Percentiles rank a stretch among this genome's conserved stretches.
Conservation (phyloP, 495 filamentous ascomycete species). For the Bacidia gigantensis region DNA sequence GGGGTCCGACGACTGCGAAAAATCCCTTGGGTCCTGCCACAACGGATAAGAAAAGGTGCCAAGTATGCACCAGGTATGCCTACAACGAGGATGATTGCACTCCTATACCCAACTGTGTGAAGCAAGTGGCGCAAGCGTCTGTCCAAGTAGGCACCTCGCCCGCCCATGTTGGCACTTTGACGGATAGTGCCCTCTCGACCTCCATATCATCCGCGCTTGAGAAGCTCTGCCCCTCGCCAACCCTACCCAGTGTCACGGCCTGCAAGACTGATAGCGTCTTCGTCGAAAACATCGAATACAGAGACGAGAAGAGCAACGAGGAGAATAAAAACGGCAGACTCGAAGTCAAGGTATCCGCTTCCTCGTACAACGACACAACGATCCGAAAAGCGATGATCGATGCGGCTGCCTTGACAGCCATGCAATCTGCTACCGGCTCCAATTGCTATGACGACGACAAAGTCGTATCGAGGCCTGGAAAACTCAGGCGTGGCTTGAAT, state of each 20-base stretch:
- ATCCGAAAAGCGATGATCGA: background rate
- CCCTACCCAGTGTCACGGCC: background rate
- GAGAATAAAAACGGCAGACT: background rate
- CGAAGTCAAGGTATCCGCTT: background rate
- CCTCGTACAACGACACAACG: background rate
- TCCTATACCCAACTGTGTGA: background rate
- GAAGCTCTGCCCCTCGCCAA: conserved; percentile 7
- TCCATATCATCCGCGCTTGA: conserved; percentile 12
- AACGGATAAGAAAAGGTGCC: background rate
- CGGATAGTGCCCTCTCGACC: conserved; percentile 6
- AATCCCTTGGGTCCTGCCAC: background rate
- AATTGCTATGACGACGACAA: background rate
- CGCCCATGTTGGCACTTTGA: conserved; percentile 12
- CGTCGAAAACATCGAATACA: background rate
- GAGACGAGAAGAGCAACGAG: background rate
- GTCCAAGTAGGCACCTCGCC: conserved; percentile 8
- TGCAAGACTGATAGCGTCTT: background rate
- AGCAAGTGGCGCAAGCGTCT: conserved; percentile 13
- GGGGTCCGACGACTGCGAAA: background rate
- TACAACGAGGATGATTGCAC: background rate
- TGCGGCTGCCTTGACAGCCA: background rate
- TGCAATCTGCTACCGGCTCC: background rate
- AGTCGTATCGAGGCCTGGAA: background rate
- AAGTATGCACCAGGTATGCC: background rate
- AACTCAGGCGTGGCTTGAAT: background rate